Evolutionary conservation across 2,329 filamentous ascomycete species (phyloP), one percentile per base, ranked within the genome.

Genomic region (Fusarium robinianum): DNA sequence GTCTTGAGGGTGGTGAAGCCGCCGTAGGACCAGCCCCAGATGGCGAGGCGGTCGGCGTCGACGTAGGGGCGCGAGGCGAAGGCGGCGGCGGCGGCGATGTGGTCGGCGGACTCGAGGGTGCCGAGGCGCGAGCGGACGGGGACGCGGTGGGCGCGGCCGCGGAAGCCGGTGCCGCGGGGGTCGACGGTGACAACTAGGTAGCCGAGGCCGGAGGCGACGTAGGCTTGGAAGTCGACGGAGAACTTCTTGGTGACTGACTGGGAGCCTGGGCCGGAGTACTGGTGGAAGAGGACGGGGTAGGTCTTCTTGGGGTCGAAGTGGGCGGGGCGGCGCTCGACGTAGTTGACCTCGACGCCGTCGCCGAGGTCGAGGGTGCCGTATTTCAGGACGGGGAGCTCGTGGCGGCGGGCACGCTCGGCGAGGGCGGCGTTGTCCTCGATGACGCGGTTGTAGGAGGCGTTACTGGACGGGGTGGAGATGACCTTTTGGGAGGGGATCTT

Each of bases 21-120:
- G 45, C 94, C 94, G 63, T 94, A 99, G 52, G 89, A 95, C 94
- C 94, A 99, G 33, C 94, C 94, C 94, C 94, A 99, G 63, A 99
- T 95, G 14, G 90, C 91, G 57, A 99, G 81, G 41, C 88, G 83
- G 6, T 82, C 77, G 17, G 80, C 75, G 65, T 99, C 95, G 10
- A 96, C 85, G 67, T 99, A 97, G 10, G 79, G 70, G 64, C 90
- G 92, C 24, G 75, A 73, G 0, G 87, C 85, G 84, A 90, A 97
- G 54, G 87, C 81, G 68, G 91, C 87, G 4, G 88, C 94, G 1
- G 90, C 87, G 17, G 85, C 87, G 55, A 99, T 97, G 67, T 99
- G 94, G 67, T 97, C 94, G 25, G 82, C 77, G 1, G 92, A 82
- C 72, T 99, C 94, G 64, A 84, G 89, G 60, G 87, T 75, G 12